Base-by-base conservation (phyloP, 2,329 filamentous ascomycete genomes). In the Aspergillus intermedius region DNA sequence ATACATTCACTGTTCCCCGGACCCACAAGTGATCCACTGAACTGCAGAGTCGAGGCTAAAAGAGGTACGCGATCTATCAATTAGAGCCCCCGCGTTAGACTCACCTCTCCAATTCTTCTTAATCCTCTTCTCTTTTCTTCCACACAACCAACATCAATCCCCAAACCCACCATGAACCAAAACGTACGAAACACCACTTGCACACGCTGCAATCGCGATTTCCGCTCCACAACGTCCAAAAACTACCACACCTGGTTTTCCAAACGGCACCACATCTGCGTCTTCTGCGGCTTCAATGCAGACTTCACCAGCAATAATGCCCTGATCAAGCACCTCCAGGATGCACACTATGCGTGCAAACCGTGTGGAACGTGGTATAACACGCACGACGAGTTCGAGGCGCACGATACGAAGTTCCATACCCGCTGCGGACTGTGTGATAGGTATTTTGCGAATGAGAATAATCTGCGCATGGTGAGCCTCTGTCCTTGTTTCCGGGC, bases 261-360 rank as follows among this genome's bases (percentile, higher is more conserved):
- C 7, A 30, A 19, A 5, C 28, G 25, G 7, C 53, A 52, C 39
- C 7, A 52, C 30, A 32, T 54, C 21, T 55, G 54, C 42, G 1
- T 25, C 25, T 9, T 46, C 15, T 54, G 54, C 30, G 32, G 45
- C 17, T 42, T 35, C 39, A 17, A 34, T 15, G 21, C 19, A 6
- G 51, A 55, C 25, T 52, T 52, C 12, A 23, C 10, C n/a, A n/a
- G 23, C 7, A 19, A 48, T n/a, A 5, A 21, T 5, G 40, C 32
- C 17, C 19, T 44, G 3, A 30, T 32, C 5, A 39, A 42, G 3
- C 46, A 48, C 10, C 17, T 39, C 21, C n/a, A 46, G 3, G 44
- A 28, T n/a, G n/a, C 23, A 3, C 44, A 46, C 23, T 40, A 25
- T 22, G 22, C 15, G 8, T 46, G 44, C 12, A 22, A 28, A 13